Percentiles rank a stretch among this genome's conserved stretches.
phyloP scores from a whole-genome alignment of 148 eudicot species.

The Nepenthes mirabilis region DNA sequence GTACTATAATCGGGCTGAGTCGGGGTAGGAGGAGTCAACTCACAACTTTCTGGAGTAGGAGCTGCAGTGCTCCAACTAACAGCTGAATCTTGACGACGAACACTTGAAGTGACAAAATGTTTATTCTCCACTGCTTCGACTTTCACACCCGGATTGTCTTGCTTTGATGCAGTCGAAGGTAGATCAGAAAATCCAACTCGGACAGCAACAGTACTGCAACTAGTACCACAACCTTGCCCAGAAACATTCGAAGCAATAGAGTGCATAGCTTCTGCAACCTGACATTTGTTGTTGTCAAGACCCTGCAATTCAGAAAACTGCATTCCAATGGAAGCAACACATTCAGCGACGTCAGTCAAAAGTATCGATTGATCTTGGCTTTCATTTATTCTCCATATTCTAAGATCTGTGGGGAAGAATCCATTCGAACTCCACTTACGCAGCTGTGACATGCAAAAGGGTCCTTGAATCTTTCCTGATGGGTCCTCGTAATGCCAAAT shows the following conservation, averaged over 20 bases:
- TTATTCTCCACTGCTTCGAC: constrained; percentile 18
- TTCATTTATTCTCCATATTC: constrained; percentile 59
- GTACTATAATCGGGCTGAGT: constrained; percentile 26
- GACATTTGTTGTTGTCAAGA: too few relatives aligned
- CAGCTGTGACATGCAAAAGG: constrained; percentile 65
- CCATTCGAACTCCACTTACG: constrained; percentile 74
- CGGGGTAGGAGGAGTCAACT: constrained; percentile 24
- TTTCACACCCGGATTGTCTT: constrained; percentile 19
- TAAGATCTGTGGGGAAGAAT: constrained; percentile 64
- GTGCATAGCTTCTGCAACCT: constrained; percentile 17
- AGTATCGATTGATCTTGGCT: constrained; percentile 46
- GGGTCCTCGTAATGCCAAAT: constrained; percentile 90
- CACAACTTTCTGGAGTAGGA: constrained; percentile 20
- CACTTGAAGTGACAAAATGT: constrained; percentile 14
- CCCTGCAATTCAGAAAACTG: too few relatives aligned
- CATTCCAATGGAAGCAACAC: constrained; percentile 1
- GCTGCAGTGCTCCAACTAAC: constrained; percentile 44
- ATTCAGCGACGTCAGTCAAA: constrained; percentile 44
- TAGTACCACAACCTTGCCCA: constrained; percentile 22
- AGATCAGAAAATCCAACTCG: constrained; percentile 17
- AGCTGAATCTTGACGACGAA: constrained; percentile 31
- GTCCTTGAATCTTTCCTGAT: constrained; percentile 71
- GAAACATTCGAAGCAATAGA: constrained; percentile 16
- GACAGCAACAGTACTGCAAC: constrained; percentile 15
- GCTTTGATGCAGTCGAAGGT: constrained; percentile 8